Conservation (phyloP, 2,329 filamentous ascomycete genomes). For the Curvularia sp. region DNA sequence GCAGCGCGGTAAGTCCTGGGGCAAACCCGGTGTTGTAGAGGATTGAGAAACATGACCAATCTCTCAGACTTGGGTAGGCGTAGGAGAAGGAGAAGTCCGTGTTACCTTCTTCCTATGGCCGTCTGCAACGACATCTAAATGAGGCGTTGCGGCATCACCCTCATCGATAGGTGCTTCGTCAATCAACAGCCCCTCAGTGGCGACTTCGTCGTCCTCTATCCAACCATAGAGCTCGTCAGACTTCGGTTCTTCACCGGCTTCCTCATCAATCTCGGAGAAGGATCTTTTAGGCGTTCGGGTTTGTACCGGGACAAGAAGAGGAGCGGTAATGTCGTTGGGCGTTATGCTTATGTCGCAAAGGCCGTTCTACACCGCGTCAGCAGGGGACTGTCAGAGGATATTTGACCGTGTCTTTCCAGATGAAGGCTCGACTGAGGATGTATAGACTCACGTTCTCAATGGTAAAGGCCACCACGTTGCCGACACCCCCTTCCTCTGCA, state of each 20-base stretch:
- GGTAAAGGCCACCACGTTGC: constrained; percentile 60
- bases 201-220: constrained; percentile 67
- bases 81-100: constrained; percentile 33
- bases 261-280: constrained; percentile 63
- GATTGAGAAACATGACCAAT: not conserved
- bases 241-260: constrained; percentile 67
- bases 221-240: constrained; percentile 75
- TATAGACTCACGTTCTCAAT: constrained; percentile 56
- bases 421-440: constrained; percentile 37
- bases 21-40: constrained; percentile 3
- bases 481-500: constrained; percentile 53
- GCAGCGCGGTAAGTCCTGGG: constrained; percentile 15
- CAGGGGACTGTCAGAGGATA: constrained; percentile 25
- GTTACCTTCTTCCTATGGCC: constrained; percentile 35
- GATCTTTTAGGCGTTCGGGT: constrained; percentile 64
- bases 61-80: constrained; percentile 27
- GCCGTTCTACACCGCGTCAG: constrained; percentile 41
- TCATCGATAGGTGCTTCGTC: constrained; percentile 35
- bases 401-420: constrained; percentile 24
- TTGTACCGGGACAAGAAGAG: constrained; percentile 29
- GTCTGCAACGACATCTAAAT: constrained; percentile 30
- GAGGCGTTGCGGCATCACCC: constrained; percentile 25
- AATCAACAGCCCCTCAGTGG: constrained; percentile 51
- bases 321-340: constrained; percentile 42
- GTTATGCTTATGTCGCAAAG: constrained; percentile 43